Percentiles rank a stretch among this genome's conserved stretches.
Conservation (phyloP, 352 stramenopile genomes). For the Pythium coloratum region DNA sequence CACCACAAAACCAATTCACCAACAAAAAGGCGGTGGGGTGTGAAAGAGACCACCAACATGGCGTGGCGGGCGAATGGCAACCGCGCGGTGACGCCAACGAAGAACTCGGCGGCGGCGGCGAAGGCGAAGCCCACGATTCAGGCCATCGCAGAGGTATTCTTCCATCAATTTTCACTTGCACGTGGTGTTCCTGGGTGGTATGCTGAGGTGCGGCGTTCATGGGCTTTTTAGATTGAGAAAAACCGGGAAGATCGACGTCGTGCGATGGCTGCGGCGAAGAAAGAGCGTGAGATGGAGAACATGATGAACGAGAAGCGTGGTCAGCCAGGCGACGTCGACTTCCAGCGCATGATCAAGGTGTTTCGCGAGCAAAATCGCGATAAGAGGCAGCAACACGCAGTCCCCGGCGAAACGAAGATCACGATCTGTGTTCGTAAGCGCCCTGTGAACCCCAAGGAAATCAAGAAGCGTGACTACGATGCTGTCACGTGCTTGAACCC, state of each 20-base stretch:
- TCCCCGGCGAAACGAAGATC: constrained; percentile 85
- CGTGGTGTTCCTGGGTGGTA: too few relatives aligned
- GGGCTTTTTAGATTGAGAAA: constrained; percentile 63
- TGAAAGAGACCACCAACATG: constrained; percentile 15
- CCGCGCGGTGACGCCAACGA: constrained; percentile 25
- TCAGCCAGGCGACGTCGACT: constrained; percentile 88
- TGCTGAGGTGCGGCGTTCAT: too few relatives aligned
- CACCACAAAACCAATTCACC: not conserved
- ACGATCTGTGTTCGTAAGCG: constrained; percentile 96
- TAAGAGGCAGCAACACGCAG: constrained; percentile 45
- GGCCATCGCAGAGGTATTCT: constrained; percentile 53
- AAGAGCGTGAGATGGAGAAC: constrained; percentile 82
- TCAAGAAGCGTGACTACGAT: constrained; percentile 94
- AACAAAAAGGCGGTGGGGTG: not conserved
- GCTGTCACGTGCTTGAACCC: constrained; percentile 95
- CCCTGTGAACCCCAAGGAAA: constrained; percentile 91
- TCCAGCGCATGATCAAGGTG: constrained; percentile 89
- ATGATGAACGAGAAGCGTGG: constrained; percentile 78
- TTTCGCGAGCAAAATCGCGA: constrained; percentile 81
- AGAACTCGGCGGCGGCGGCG: constrained; percentile 17
- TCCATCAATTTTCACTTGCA: not conserved
- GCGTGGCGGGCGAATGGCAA: constrained; percentile 36
- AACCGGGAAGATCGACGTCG: constrained; percentile 83
- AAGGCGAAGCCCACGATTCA: constrained; percentile 62
- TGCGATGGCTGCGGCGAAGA: constrained; percentile 85